Base-by-base conservation (phyloP, 306 rosid genomes). In the Acmispon strigosus region DNA sequence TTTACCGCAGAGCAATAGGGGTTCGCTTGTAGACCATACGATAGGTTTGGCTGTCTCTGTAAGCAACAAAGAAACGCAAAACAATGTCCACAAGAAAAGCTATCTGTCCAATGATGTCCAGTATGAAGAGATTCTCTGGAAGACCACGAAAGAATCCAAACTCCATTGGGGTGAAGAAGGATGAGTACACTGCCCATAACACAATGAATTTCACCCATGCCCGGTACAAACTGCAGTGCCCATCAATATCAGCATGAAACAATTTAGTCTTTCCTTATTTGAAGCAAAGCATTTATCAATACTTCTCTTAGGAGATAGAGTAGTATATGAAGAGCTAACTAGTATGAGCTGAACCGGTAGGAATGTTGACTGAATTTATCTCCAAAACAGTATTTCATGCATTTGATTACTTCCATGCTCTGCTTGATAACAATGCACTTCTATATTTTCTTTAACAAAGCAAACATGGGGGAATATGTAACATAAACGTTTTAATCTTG, bases 141-240 rank as follows among this genome's bases (percentile, higher is more conserved):
- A 94, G 70, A 36, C 99, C 99, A 65, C 99, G 83, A 72, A 89
- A 91, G 60, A 94, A 94, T 22, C 91, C 99, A 27, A 94, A 91
- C 80, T 94, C 99, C 91, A 94, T 55, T 48, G 99, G 99, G 13
- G 99, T 94, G 86, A 94, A 94, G 90, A 91, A 89, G 42, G 99
- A 94, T 17, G 99, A 94, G 80, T 94, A 94, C 56, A 94, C 67
- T 77, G 99, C 99, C 99, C 99, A 94, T 70, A 86, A 1, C 62
- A 94, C 82, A 80, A 94, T 94, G 91, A 94, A 85, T 32, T 87
- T 83, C 50, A 68, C 79, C 99, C 99, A 94, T 58, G 75, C 74
- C 11, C 82, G 77, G 49, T 94, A 87, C 90, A 90, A 94, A 82
- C 99, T 94, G 87, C 85, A 74, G 50, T 66, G 16, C 39, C 62